Base-by-base conservation (phyloP, 169 alveolate genomes). In the Amoebophrya sp. region DNA sequence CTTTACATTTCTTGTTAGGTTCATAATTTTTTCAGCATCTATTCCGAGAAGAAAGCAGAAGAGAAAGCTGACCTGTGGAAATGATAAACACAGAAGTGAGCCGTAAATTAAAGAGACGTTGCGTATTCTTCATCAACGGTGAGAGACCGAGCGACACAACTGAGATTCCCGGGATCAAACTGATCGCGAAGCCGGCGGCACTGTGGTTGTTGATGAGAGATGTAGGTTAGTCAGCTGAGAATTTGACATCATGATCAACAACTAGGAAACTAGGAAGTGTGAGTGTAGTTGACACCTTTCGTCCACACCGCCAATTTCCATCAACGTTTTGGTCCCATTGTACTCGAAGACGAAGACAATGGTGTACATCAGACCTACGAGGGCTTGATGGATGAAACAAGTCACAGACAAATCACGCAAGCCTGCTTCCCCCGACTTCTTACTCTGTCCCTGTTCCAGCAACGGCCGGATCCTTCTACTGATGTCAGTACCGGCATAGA, bases 151-250 rank as follows among this genome's bases (percentile, higher is more conserved):
- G 83, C 10, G 83, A 6, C 33, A 65, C 83, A 26, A 65, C 83
- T 29, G 83, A 65, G 33, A 65, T 65, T 12, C 83, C 83, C 39
- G 83, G 83, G 26, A 65, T 65, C 36, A 65, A 36, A 6, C 39
- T 0, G 33, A 65, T 65, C 83, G 83, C 83, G 83, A 18, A 65
- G 26, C 83, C 83, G 83, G 83, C 83, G 83, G n/a, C 83, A 36
- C 83, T 65, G 83, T 65, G 83, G 2, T 26, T 6, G 0, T 6
- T 29, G 33, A 65, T 65, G 36, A 65, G 2, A 12, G 36, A 26
- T 26, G 0, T 10, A 26, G 26, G 38, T 65, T 65, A 1, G 10
- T 36, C 10, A 0, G 83, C 33, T 26, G 0, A 18, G 2, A 6
- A 6, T 65, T 18, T 65, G 18, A 36, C 83, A 65, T 65, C 33